phyloP scores from a whole-genome alignment of 805 yeast species.

The Tetrapisispora iriomotensis region DNA sequence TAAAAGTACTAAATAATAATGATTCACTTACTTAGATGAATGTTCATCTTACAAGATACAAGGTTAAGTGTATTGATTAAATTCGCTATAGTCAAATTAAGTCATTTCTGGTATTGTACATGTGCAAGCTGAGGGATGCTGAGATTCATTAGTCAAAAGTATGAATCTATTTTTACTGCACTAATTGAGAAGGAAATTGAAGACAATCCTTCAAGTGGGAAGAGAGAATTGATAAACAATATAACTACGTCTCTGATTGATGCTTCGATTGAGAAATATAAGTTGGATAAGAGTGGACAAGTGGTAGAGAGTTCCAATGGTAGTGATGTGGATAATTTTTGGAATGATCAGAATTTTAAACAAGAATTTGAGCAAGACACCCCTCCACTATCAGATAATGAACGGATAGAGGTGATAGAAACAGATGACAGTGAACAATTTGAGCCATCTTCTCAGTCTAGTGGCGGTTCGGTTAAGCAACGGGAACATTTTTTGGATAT shows the following conservation, averaged over 20 bases:
- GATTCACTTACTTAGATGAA: no score
- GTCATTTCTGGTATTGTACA: no score
- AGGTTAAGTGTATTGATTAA: no score
- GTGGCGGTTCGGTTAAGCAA: background rate
- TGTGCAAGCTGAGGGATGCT: no score
- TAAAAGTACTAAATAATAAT: no score
- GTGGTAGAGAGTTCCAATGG: background rate
- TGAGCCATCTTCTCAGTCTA: background rate
- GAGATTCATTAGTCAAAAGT: conserved; percentile 18
- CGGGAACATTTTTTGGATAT: conserved; percentile 47
- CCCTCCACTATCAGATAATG: background rate
- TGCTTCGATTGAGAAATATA: conserved; percentile 35
- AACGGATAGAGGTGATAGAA: background rate
- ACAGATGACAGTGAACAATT: background rate
- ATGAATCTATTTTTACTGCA: conserved; percentile 19
- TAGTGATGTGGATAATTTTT: conserved; percentile 1
- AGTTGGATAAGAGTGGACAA: conserved; percentile 10
- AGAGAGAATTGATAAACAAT: conserved; percentile 27
- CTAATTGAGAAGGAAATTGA: conserved; percentile 15
- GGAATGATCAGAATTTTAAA: conserved; percentile 3
- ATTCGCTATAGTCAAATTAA: no score
- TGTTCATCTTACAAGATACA: no score
- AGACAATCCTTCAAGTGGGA: conserved; percentile 10
- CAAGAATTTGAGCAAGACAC: conserved; percentile 2
- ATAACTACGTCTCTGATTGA: conserved; percentile 37